Evolutionary conservation across 768 basidiomycete species (phyloP).

Genomic region (Lactarius vividus): DNA sequence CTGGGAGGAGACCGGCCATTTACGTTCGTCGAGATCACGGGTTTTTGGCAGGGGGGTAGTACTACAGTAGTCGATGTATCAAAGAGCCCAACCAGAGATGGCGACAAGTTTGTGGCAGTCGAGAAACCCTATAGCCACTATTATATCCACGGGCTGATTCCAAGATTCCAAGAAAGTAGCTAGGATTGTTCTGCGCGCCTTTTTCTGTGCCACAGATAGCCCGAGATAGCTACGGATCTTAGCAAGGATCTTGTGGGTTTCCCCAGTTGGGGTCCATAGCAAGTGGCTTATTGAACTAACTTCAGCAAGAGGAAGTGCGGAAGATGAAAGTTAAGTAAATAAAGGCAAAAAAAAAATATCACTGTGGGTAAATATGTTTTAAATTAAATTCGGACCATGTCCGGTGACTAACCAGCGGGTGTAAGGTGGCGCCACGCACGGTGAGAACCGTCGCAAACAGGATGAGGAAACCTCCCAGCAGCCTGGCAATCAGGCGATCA

Average conservation of each 20-base stretch:
- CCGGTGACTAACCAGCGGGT: too few species aligned
- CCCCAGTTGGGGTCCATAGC: background rate
- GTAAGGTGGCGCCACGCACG: too few species aligned
- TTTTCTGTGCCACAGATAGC: background rate
- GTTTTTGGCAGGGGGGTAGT: background rate
- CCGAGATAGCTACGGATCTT: background rate
- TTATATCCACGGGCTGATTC: background rate
- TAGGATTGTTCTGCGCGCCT: background rate
- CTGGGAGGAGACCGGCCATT: slow-evolving; percentile 6
- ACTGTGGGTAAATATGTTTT: too few species aligned
- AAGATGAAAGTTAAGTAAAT: too few species aligned
- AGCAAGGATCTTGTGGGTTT: too few species aligned
- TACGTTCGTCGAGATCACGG: background rate
- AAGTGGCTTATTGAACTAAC: too few species aligned
- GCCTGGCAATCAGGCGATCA: too few species aligned
- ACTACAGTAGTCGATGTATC: background rate
- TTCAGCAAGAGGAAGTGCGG: too few species aligned
- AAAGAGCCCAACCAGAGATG: background rate
- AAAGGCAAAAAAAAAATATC: too few species aligned
- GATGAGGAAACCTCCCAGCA: too few species aligned
- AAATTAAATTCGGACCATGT: too few species aligned
- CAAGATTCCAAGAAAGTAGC: background rate
- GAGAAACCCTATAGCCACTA: background rate
- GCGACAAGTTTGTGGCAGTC: background rate
- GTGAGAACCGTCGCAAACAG: too few species aligned